Conservation (phyloP, 495 filamentous ascomycete genomes). For the Paragyromitra xinjiangensis region DNA sequence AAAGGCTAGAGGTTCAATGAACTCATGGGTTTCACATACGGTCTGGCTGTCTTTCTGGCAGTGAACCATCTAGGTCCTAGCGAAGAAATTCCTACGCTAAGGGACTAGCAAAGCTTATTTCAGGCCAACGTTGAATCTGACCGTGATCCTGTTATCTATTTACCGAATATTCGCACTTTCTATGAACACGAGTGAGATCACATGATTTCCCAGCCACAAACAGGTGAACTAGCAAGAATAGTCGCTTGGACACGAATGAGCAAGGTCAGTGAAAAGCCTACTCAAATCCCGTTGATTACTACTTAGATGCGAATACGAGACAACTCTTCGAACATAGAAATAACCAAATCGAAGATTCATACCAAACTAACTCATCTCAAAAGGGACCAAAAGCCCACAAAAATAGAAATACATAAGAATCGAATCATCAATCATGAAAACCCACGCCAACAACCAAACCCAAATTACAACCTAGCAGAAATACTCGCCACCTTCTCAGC, state of each 20-base stretch:
- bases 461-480: slow-evolving; percentile 13
- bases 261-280: no score
- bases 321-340: no score
- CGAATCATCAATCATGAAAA: neutral
- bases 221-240: no score
- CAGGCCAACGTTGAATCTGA: neutral
- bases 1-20: no score
- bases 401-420: neutral
- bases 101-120: no score
- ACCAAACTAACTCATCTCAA: neutral
- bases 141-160: neutral
- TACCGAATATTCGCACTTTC: neutral
- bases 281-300: no score
- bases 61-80: no score
- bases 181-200: neutral
- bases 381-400: neutral
- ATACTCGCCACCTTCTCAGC: slow-evolving; percentile 68
- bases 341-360: neutral
- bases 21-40: no score
- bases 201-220: neutral
- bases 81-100: no score
- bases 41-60: no score
- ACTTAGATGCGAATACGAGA: neutral
- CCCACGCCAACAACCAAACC: neutral
- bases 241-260: no score